phyloP scores from a whole-genome alignment of 2,329 filamentous ascomycete species.

The Leptosphaerulina australis region DNA sequence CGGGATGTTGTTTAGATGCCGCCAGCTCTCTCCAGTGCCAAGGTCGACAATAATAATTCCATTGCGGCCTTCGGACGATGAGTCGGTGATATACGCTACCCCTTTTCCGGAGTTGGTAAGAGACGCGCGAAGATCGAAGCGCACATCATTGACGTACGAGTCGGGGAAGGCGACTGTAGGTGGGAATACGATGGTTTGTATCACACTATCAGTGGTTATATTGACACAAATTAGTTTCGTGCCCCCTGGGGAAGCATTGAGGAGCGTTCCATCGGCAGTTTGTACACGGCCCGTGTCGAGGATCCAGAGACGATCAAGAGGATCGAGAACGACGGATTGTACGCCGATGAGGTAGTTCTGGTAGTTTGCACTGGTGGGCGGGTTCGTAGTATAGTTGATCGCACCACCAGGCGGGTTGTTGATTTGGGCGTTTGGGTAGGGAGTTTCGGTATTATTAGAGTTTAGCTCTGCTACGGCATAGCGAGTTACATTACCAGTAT shows the following conservation, averaged over 20 bases:
- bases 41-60: slow-evolving; percentile 59
- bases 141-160: slow-evolving; percentile 61
- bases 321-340: slow-evolving; percentile 60
- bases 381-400: slow-evolving; percentile 58
- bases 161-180: slow-evolving; percentile 54
- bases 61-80: slow-evolving; percentile 54
- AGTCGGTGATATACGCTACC: slow-evolving; percentile 62
- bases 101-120: slow-evolving; percentile 53
- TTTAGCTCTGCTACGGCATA: slow-evolving; percentile 58
- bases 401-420: slow-evolving; percentile 58
- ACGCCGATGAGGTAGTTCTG: slow-evolving; percentile 58
- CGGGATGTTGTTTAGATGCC: slow-evolving; percentile 54
- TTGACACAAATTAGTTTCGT: slow-evolving; percentile 59
- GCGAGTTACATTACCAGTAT: slow-evolving; percentile 49
- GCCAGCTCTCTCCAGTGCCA: slow-evolving; percentile 56
- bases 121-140: slow-evolving; percentile 57
- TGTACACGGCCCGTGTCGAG: slow-evolving; percentile 59
- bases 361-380: slow-evolving; percentile 55
- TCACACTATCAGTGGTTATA: slow-evolving; percentile 53
- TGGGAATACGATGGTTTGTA: slow-evolving; percentile 60
- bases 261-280: slow-evolving; percentile 52
- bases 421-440: slow-evolving; percentile 53
- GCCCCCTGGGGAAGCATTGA: slow-evolving; percentile 55
- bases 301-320: slow-evolving; percentile 59
- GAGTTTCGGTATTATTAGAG: slow-evolving; percentile 51